Evolutionary conservation across 768 basidiomycete species (phyloP).

Genomic region (Asterophora lycoperdoides): DNA sequence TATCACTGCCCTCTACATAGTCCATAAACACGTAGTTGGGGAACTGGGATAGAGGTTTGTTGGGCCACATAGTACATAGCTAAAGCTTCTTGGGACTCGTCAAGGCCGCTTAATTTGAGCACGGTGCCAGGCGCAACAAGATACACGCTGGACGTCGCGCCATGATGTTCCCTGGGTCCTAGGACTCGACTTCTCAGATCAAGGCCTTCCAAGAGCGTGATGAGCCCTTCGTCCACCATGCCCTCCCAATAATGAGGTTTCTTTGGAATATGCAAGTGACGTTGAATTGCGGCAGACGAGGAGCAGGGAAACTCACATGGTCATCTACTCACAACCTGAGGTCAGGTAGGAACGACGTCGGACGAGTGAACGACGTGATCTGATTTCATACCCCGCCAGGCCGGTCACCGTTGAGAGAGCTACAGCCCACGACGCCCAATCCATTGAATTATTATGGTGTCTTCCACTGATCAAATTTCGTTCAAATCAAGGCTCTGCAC

Average conservation of each 20-base stretch:
- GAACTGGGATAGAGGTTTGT: constrained; percentile 17
- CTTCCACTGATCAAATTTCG: too few relatives aligned
- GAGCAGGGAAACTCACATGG: too few relatives aligned
- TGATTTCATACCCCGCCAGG: too few relatives aligned
- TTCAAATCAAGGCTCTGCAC: too few relatives aligned
- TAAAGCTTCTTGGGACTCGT: not conserved
- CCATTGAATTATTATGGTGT: too few relatives aligned
- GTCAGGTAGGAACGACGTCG: too few relatives aligned
- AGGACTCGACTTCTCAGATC: not conserved
- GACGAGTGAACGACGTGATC: too few relatives aligned
- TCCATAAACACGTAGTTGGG: constrained; percentile 22
- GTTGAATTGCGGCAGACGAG: too few relatives aligned
- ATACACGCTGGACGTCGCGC: not conserved
- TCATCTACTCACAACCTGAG: too few relatives aligned
- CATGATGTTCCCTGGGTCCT: not conserved
- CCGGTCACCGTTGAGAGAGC: too few relatives aligned
- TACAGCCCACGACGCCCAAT: too few relatives aligned
- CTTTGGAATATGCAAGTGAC: not conserved
- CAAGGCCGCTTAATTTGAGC: not conserved
- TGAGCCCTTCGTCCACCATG: not conserved
- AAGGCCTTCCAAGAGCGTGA: not conserved
- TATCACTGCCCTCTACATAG: constrained; percentile 19
- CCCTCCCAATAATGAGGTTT: not conserved
- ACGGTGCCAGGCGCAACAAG: constrained; percentile 4
- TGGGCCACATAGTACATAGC: constrained; percentile 1